These are phyloP conservation scores for Tylopilus plumbeoviolaceoides DNA, from an alignment of 768 basidiomycete species.

Conservation along the genomic window DNA sequence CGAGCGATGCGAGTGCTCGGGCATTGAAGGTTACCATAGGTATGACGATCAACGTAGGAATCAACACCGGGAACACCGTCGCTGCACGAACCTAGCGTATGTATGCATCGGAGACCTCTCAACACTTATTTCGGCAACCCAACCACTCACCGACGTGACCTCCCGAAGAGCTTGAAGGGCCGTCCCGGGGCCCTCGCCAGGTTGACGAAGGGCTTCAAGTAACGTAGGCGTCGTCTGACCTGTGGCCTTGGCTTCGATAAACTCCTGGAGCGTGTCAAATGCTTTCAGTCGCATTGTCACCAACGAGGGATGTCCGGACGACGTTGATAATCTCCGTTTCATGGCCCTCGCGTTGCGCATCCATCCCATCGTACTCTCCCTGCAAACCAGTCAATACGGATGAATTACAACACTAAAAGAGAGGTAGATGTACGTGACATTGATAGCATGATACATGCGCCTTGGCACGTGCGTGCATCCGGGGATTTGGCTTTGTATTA, in stretches of 20 bases:
- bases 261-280: constrained; percentile 90
- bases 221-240: constrained; percentile 96
- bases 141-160: constrained; percentile 77
- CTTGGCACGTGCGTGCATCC: constrained; percentile 67
- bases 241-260: constrained; percentile 86
- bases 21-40: constrained; percentile 97
- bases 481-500: constrained; percentile 59
- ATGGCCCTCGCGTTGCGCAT: constrained; percentile 79
- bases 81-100: constrained; percentile 75
- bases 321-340: constrained; percentile 86
- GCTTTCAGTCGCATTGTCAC: constrained; percentile 75
- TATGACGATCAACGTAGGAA: constrained; percentile 84
- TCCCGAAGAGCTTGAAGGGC: constrained; percentile 90
- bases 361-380: constrained; percentile 82
- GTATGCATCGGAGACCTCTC: background rate
- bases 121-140: background rate
- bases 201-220: constrained; percentile 87
- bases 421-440: constrained; percentile 66
- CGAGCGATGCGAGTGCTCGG: constrained; percentile 82
- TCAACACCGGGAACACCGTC: constrained; percentile 95
- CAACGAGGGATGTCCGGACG: constrained; percentile 81
- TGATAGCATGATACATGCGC: constrained; percentile 82
- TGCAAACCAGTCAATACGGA: constrained; percentile 28
- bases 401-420: background rate
- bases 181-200: constrained; percentile 91